phyloP scores from a whole-genome alignment of 805 yeast genomes.

The Saccharomycopsis javanensis region DNA sequence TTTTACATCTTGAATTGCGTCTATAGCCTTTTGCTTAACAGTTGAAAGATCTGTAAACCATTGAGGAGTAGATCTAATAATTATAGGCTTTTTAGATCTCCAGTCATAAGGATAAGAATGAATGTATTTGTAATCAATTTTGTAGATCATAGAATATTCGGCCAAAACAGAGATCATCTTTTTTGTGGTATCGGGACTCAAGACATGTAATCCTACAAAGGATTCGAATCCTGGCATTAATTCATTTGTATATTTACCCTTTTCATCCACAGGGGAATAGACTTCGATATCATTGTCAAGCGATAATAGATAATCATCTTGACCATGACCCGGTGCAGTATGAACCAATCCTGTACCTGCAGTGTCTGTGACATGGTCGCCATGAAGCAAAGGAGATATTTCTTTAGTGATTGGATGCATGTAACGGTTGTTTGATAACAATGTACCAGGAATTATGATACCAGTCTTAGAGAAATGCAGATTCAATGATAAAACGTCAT shows the following conservation, averaged over 20 bases:
- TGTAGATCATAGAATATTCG: constrained; percentile 36
- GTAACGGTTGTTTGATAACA: constrained; percentile 37
- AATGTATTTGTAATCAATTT: constrained; percentile 39
- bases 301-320: constrained; percentile 79
- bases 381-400: constrained; percentile 53
- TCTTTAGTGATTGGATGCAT: constrained; percentile 38
- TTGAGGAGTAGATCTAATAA: constrained; percentile 90
- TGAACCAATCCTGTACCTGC: constrained; percentile 96
- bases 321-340: constrained; percentile 96
- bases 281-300: constrained; percentile 44
- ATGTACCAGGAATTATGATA: constrained; percentile 32
- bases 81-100: constrained; percentile 93
- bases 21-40: constrained; percentile 53
- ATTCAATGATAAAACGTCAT: constrained; percentile 25
- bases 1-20: constrained; percentile 48
- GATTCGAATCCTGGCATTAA: constrained; percentile 39
- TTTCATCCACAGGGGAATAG: constrained; percentile 68
- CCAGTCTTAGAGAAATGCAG: constrained; percentile 20
- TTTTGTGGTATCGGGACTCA: constrained; percentile 43
- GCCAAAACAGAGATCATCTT: constrained; percentile 36
- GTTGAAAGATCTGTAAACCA: constrained; percentile 86
- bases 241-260: constrained; percentile 54
- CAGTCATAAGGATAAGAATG: constrained; percentile 97
- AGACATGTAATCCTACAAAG: constrained; percentile 49
- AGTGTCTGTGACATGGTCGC: constrained; percentile 66